phyloP scores from a whole-genome alignment of 495 filamentous ascomycete species.

The Aspergillus nidulans region DNA sequence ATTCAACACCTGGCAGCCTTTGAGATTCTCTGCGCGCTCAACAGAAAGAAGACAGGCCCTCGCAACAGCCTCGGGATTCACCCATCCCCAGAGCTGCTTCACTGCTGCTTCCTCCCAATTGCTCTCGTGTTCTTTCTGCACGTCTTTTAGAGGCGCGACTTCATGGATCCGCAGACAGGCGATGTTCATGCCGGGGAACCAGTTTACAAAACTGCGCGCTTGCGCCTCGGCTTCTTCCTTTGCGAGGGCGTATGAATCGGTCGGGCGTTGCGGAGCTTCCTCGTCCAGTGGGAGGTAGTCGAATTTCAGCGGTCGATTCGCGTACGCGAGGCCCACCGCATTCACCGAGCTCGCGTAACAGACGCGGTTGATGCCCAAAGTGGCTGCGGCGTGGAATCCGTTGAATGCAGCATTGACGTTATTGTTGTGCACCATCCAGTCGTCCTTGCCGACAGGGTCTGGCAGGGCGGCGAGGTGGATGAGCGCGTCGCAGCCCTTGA shows the following conservation, averaged over 20 bases:
- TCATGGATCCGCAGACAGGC: conserved; percentile 22
- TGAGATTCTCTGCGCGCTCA: conserved; percentile 7
- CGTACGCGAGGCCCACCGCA: conserved; percentile 18
- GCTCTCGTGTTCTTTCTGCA: conserved; percentile 13
- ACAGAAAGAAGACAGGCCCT: conserved; percentile 18
- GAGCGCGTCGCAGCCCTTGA: conserved; percentile 17
- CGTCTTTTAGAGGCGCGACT: conserved; percentile 13
- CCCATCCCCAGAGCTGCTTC: conserved; percentile 19
- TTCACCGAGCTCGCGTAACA: conserved; percentile 20
- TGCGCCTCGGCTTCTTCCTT: conserved; percentile 19
- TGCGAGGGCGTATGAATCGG: conserved; percentile 18
- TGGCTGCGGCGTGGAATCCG: conserved; percentile 15
- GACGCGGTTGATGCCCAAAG: conserved; percentile 14
- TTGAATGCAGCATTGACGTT: conserved; percentile 21
- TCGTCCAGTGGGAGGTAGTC: conserved; percentile 24
- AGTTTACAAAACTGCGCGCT: conserved; percentile 11
- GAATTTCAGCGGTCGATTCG: conserved; percentile 15
- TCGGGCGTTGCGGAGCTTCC: conserved; percentile 13
- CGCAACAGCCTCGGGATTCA: conserved; percentile 14
- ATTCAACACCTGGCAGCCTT: conserved; percentile 9
- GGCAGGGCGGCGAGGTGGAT: conserved; percentile 21
- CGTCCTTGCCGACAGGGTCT: conserved; percentile 16
- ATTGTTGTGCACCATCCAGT: conserved; percentile 19
- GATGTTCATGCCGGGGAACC: conserved; percentile 21
- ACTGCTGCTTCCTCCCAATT: conserved; percentile 17